Evolutionary conservation across 495 filamentous ascomycete genomes (phyloP).

Genomic region (Penicillium coffeae): DNA sequence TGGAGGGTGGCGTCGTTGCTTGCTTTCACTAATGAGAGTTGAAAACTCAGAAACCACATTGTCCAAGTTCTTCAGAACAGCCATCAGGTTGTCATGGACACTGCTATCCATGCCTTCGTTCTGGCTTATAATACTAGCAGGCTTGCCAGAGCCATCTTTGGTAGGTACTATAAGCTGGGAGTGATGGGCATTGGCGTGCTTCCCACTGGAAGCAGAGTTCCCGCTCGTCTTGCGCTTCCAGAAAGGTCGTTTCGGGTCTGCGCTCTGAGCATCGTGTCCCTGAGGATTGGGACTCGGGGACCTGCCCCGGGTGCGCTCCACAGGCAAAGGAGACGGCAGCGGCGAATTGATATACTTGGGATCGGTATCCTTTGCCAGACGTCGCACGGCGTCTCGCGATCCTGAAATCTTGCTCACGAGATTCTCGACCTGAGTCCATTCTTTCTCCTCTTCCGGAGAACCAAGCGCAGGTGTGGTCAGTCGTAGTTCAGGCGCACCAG

Average conservation of each 20-base stretch:
- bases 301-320: constrained; percentile 29
- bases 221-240: constrained; percentile 85
- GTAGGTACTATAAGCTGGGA: constrained; percentile 58
- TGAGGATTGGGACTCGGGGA: constrained; percentile 37
- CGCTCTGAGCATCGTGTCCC: constrained; percentile 33
- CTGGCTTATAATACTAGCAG: constrained; percentile 33
- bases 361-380: constrained; percentile 78
- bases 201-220: constrained; percentile 23
- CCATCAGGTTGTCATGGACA: constrained; percentile 72
- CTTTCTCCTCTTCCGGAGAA: constrained; percentile 59
- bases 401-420: constrained; percentile 81
- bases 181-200: constrained; percentile 40
- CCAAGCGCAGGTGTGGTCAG: constrained; percentile 28
- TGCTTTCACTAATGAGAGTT: constrained; percentile 67
- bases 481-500: constrained; percentile 27
- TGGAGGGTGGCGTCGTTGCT: constrained; percentile 63
- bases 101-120: constrained; percentile 52
- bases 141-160: constrained; percentile 23
- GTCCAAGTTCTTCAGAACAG: constrained; percentile 78
- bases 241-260: constrained; percentile 54
- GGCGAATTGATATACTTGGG: constrained; percentile 50
- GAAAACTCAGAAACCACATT: constrained; percentile 78
- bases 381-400: constrained; percentile 79
- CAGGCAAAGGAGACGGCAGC: constrained; percentile 6
- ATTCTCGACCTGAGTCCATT: constrained; percentile 81